These are phyloP conservation scores for Alloteropsis angusta DNA, from an alignment of 202 grass and related monocot species.

Conservation along the genomic window DNA sequence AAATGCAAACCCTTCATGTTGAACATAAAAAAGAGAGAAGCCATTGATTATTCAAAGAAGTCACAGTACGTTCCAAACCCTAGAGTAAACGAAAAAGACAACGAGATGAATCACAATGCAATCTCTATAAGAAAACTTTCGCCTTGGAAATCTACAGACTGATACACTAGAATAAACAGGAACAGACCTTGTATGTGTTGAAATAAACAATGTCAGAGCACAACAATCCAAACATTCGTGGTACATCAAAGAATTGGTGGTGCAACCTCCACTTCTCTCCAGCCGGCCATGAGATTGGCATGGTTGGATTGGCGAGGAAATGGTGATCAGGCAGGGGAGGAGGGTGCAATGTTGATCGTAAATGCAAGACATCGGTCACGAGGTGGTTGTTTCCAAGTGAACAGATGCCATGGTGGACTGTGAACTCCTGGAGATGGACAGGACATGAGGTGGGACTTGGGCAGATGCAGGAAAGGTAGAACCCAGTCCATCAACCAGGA, in stretches of 20 bases:
- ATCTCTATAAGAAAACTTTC: constrained; percentile 22
- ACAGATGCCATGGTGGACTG: constrained; percentile 58
- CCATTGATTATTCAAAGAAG: constrained; percentile 8
- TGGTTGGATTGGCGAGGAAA: constrained; percentile 59
- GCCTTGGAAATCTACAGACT: constrained; percentile 44
- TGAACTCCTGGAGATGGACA: constrained; percentile 75
- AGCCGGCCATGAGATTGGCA: constrained; percentile 60
- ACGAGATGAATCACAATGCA: neutral
- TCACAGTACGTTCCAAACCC: neutral
- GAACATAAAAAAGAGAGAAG: neutral
- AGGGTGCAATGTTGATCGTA: constrained; percentile 53
- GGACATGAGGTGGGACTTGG: constrained; percentile 60
- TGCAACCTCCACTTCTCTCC: constrained; percentile 71
- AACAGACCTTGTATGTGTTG: constrained; percentile 69
- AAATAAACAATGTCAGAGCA: constrained; percentile 67
- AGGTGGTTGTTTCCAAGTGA: constrained; percentile 70
- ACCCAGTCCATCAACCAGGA: constrained; percentile 87
- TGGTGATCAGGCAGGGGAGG: constrained; percentile 38
- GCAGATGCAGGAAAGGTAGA: constrained; percentile 82
- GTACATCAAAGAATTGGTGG: constrained; percentile 47
- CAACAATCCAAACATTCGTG: constrained; percentile 52
- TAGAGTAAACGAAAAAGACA: neutral
- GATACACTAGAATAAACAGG: constrained; percentile 44
- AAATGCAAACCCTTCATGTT: constrained; percentile 82
- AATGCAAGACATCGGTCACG: constrained; percentile 62